These are phyloP conservation scores for Phytopythium sindhum DNA, from an alignment of 352 stramenopile genomes.

Conservation along the genomic window DNA sequence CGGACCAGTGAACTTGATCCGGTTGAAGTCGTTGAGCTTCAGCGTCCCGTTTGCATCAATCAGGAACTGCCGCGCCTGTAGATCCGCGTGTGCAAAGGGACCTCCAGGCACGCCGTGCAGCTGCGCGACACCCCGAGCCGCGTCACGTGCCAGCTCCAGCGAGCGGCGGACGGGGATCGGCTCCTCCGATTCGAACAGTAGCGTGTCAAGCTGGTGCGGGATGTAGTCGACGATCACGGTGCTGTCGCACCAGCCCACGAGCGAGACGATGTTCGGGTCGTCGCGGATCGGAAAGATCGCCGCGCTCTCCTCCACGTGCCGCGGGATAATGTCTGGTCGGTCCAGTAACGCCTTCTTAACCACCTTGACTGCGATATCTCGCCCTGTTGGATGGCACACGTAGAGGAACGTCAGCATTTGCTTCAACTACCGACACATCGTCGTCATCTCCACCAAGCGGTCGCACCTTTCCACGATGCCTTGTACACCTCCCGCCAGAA, in stretches of 20 bases:
- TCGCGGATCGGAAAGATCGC: constrained; percentile 69
- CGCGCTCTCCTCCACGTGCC: constrained; percentile 68
- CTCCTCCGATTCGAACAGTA: constrained; percentile 51
- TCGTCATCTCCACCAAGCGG: background rate
- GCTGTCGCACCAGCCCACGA: constrained; percentile 75
- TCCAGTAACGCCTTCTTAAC: constrained; percentile 58
- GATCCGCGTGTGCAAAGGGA: constrained; percentile 75
- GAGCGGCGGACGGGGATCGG: constrained; percentile 39
- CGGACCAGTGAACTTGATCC: constrained; percentile 63
- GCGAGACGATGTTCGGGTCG: constrained; percentile 62
- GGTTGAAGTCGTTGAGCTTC: constrained; percentile 82
- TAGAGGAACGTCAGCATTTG: background rate
- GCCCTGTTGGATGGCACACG: constrained; percentile 21
- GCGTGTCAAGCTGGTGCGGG: constrained; percentile 50
- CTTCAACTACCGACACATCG: background rate
- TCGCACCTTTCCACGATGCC: constrained; percentile 62
- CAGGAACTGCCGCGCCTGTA: constrained; percentile 79
- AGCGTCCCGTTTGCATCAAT: constrained; percentile 52
- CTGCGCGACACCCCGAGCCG: constrained; percentile 55
- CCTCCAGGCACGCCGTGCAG: constrained; percentile 60
- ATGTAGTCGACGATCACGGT: constrained; percentile 78
- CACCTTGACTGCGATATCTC: constrained; percentile 60
- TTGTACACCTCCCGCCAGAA: constrained; percentile 76
- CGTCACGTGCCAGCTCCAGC: constrained; percentile 48
- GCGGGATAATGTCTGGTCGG: constrained; percentile 58